Conservation (phyloP, 208 protist genomes). For the Trypanosoma avium region DNA sequence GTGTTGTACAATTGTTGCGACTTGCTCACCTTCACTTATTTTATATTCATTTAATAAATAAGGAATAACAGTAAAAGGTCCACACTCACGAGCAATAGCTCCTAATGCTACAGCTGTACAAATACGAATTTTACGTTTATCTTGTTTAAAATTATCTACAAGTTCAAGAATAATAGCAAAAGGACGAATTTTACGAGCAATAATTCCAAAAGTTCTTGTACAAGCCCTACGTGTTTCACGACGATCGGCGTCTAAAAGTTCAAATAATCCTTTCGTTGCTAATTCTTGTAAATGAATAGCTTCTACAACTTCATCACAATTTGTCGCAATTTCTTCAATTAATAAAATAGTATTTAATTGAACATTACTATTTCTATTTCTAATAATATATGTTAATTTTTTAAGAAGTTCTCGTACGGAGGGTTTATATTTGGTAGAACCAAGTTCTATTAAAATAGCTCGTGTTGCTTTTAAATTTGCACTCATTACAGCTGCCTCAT, state of each 20-base stretch:
- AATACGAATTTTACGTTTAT: slow-evolving; percentile 99
- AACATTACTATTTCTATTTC: slow-evolving; percentile 98
- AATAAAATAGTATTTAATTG: slow-evolving; percentile 98
- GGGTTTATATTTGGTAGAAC: slow-evolving; percentile 95
- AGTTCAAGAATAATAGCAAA: slow-evolving; percentile 99
- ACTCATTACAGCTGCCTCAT: slow-evolving; percentile 97
- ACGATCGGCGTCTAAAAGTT: slow-evolving; percentile 98
- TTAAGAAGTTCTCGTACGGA: slow-evolving; percentile 97
- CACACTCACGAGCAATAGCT: slow-evolving; percentile 98
- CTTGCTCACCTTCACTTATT: slow-evolving; percentile 97
- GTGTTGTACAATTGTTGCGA: slow-evolving; percentile 95
- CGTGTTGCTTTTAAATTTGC: slow-evolving; percentile 97
- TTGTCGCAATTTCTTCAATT: slow-evolving; percentile 96
- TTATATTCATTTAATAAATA: slow-evolving; percentile 99
- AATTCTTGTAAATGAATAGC: slow-evolving; percentile 95
- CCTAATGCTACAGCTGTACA: slow-evolving; percentile 99
- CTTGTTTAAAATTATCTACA: slow-evolving; percentile 98
- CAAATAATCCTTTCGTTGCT: slow-evolving; percentile 98
- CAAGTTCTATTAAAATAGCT: slow-evolving; percentile 96
- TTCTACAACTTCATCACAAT: slow-evolving; percentile 79
- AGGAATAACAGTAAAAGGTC: slow-evolving; percentile 98
- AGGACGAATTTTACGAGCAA: slow-evolving; percentile 98
- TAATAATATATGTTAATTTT: slow-evolving; percentile 98
- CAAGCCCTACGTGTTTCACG: slow-evolving; percentile 96
- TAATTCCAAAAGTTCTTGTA: slow-evolving; percentile 98